Evolutionary conservation across 495 filamentous ascomycete species (phyloP), one percentile per base, ranked within the genome.

Genomic region (Penicillium manginii): DNA sequence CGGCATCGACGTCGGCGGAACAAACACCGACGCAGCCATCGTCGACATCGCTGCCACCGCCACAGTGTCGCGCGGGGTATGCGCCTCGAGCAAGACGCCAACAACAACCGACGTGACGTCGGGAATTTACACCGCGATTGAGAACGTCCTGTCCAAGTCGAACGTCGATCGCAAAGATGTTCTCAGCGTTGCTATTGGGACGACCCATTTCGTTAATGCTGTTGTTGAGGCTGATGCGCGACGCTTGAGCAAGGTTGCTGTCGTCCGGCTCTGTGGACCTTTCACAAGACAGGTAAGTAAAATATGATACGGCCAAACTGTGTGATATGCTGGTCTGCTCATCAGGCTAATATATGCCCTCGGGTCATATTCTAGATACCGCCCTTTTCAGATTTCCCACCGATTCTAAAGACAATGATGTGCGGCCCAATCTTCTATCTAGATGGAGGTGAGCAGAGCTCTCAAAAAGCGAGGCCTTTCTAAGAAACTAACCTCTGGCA

Each of bases 141-240:
- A 70, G 8, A 66, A 71, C 31, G 79, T 84, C 55, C 70, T 85
- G 51, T 33, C 68, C 37, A 68, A 74, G 12, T 68, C 77, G 2
- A 57, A 50, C 21, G 71, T 84, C 46, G 58, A 65, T 12, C 64
- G 75, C 6, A 61, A 63, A 2, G 57, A 77, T 23, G 73, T 88
- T 15, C 78, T 78, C 10, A 81, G 77, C 54, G 82, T 87, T 4
- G 84, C 83, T 21, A 83, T 88, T 56, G 85, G 85, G 15, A 88
- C 85, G 2, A 87, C 84, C 1, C 81, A 83, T 62, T 88, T 86
- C 66, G 79, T 88, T 58, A 88, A 88, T 65, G 84, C 85, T 8
- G 82, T 88, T 35, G 73, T 86, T 8, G 81, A 86, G 64, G 68
- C 77, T 9, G 84, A 88, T 65, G 68, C 75, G 15, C 58, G 73